Evolutionary conservation across 805 yeast species (phyloP).

Genomic region (Ogataea saltuana): DNA sequence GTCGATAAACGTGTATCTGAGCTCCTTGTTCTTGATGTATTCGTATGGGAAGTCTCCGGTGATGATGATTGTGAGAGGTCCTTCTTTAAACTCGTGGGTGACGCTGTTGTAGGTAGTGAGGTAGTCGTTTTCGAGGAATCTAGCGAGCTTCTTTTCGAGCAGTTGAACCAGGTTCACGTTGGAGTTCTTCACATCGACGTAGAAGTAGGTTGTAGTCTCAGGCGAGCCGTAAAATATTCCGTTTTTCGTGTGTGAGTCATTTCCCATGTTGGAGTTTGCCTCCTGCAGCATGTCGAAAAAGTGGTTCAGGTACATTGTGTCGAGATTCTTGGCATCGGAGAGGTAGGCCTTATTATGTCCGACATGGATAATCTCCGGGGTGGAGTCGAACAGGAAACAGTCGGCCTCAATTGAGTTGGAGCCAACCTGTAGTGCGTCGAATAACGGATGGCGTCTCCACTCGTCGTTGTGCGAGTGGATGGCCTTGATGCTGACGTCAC

Average conservation of each 20-base stretch:
- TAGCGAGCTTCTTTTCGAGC: constrained; percentile 46
- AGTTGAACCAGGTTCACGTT: constrained; percentile 42
- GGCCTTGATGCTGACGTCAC: constrained; percentile 32
- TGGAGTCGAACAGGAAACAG: constrained; percentile 48
- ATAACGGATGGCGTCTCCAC: constrained; percentile 58
- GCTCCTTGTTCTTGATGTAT: constrained; percentile 27
- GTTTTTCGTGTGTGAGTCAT: constrained; percentile 13
- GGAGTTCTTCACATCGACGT: constrained; percentile 61
- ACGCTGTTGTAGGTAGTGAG: constrained; percentile 48
- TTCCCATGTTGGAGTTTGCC: constrained; percentile 38
- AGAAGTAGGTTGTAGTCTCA: constrained; percentile 52
- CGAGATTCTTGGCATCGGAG: constrained; percentile 44
- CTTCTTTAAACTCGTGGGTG: constrained; percentile 38
- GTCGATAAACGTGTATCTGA: constrained; percentile 49
- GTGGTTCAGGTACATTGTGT: constrained; percentile 53
- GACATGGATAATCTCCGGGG: constrained; percentile 45
- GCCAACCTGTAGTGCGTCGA: constrained; percentile 56
- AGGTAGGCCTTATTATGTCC: constrained; percentile 59
- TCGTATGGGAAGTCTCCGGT: constrained; percentile 65
- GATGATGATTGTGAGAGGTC: constrained; percentile 61
- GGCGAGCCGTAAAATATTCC: constrained; percentile 48
- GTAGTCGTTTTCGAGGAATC: constrained; percentile 49
- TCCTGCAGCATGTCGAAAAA: constrained; percentile 47
- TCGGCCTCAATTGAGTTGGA: constrained; percentile 67
- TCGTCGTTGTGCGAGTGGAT: constrained; percentile 74